Base-by-base conservation (phyloP, 169 alveolate species). In the Plasmodium sp. region DNA sequence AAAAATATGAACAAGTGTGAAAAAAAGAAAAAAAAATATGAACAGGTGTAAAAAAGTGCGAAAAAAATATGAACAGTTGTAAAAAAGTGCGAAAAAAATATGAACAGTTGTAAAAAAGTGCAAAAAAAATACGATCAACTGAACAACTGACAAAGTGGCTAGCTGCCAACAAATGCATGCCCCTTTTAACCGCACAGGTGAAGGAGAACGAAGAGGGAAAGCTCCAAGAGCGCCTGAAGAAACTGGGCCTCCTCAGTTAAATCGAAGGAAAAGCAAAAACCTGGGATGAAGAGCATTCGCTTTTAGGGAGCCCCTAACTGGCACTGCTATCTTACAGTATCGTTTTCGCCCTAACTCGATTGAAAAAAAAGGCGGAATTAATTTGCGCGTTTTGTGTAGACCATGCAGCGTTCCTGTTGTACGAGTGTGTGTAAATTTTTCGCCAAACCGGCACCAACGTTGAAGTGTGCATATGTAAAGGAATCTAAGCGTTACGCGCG, bases 151-250 rank as follows among this genome's bases (percentile, higher is more conserved):
- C 75, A n/a, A 62, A 62, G 18, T 62, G 4, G 75, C 75, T 62
- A 62, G 75, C 75, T 62, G 34, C 75, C 5, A 18, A 62, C 31
- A 62, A 62, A 62, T 62, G 75, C 34, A 7, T n/a, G 18, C 22
- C 22, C 41, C 22, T 14, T 56, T 67, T 43, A 12, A 1, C 43
- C 79, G 14, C 41, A 74, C 71, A 85, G 93, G 93, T 85, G 39
- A 85, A 85, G 67, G 93, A 85, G 80, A 85, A 85, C 36, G 93
- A 85, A 45, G 81, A 74, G 39, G 93, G 93, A 85, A 85, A 85
- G 45, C 81, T 85, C 39, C 84, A 73, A 36, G 93, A 85, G 73
- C 79, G 93, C 43, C 74, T 85, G 56, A 74, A 85, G 71, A 85
- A 54, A 2, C 41, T 41, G 9, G 84, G 84, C 4, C 12, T 85